phyloP scores from a whole-genome alignment of 78 protist species.

The Tieghemostelium lacteum region DNA sequence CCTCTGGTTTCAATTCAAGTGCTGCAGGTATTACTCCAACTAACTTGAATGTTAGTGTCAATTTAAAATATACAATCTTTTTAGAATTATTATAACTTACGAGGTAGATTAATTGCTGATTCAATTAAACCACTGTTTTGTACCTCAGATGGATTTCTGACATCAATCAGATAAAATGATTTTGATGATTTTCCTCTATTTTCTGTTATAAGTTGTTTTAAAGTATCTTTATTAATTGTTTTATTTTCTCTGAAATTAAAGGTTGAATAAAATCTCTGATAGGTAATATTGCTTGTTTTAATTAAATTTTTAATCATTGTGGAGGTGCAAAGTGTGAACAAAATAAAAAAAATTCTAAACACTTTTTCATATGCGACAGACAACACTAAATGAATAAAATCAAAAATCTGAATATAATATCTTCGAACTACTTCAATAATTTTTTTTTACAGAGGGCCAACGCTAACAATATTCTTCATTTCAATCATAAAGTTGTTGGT shows the following conservation, averaged over 20 bases:
- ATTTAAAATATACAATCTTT: background rate
- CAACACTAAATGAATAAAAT: too few species aligned
- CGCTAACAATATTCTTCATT: too few species aligned
- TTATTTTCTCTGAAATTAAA: conserved; percentile 32
- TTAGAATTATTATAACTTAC: conserved; percentile 5
- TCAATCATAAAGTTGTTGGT: too few species aligned
- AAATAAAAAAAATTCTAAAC: too few species aligned
- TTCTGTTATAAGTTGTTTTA: conserved; percentile 28
- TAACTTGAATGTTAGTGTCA: background rate
- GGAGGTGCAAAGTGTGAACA: too few species aligned
- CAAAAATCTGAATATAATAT: too few species aligned
- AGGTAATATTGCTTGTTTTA: too few species aligned
- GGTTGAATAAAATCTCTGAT: background rate
- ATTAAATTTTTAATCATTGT: too few species aligned
- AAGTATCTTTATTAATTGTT: conserved; percentile 11
- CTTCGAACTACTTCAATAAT: too few species aligned
- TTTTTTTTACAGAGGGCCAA: too few species aligned
- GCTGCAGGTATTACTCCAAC: conserved; percentile 52
- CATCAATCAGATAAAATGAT: conserved; percentile 46
- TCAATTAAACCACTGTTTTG: conserved; percentile 28
- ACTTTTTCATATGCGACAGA: too few species aligned
- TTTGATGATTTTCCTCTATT: background rate
- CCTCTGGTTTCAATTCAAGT: conserved; percentile 35
- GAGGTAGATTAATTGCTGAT: conserved; percentile 43
- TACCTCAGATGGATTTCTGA: conserved; percentile 57